Percentiles rank a stretch among this genome's conserved stretches.
These are phyloP conservation scores for Debaryomyces maramus DNA, from an alignment of 805 yeast genomes.

Conservation along the genomic window DNA sequence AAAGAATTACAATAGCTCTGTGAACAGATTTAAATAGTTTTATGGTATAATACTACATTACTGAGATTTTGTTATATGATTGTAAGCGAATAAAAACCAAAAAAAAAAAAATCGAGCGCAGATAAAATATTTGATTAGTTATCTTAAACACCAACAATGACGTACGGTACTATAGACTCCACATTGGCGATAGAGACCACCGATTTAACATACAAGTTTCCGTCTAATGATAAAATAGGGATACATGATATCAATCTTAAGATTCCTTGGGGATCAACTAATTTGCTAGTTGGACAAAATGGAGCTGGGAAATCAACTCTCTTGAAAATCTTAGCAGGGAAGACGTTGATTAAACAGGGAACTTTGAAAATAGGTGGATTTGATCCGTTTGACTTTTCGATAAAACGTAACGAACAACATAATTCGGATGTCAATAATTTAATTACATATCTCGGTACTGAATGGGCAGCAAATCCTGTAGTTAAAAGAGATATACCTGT, in stretches of 20 bases:
- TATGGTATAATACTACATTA: not conserved
- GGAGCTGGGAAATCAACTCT: conserved; percentile 97
- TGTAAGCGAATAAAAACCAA: not conserved
- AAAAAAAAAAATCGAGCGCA: not conserved
- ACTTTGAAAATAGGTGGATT: conserved; percentile 70
- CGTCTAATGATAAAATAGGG: conserved; percentile 59
- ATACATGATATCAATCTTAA: conserved; percentile 60
- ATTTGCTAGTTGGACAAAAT: conserved; percentile 85
- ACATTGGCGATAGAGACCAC: conserved; percentile 58
- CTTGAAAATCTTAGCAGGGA: conserved; percentile 83
- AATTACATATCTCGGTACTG: conserved; percentile 89
- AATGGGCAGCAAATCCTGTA: conserved; percentile 92
- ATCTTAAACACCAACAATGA: too few relatives aligned
- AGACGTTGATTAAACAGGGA: conserved; percentile 78
- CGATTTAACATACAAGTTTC: conserved; percentile 68
- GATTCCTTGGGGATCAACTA: conserved; percentile 71
- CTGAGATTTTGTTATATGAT: not conserved
- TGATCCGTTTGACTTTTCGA: conserved; percentile 78
- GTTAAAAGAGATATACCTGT: conserved; percentile 93
- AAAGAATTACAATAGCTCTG: conserved; percentile 12
- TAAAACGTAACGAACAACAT: conserved; percentile 44
- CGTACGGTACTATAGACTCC: conserved; percentile 7
- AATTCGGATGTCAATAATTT: conserved; percentile 47
- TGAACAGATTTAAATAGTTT: not conserved
- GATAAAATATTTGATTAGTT: not conserved